phyloP scores from a whole-genome alignment of 2,329 filamentous ascomycete species.

The Fusarium continuum region DNA sequence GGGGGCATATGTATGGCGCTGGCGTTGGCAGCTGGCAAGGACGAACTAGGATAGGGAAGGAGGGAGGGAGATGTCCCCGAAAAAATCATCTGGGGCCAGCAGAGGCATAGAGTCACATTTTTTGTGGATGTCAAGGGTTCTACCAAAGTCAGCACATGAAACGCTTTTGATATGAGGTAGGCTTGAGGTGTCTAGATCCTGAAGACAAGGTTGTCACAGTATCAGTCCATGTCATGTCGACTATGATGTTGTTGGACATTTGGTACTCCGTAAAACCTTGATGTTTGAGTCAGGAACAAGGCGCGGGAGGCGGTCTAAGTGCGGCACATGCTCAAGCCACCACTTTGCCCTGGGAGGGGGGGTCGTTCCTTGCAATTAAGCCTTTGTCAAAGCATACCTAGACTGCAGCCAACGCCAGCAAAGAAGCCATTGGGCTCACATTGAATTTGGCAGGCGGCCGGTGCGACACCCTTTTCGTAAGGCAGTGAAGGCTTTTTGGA shows the following conservation, averaged over 20 bases:
- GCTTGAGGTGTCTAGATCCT: background rate
- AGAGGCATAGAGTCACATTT: conserved; percentile 17
- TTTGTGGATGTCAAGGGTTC: background rate
- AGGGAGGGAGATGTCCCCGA: conserved; percentile 5
- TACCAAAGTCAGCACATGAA: background rate
- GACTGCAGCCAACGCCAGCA: conserved; percentile 27
- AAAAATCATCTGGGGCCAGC: conserved; percentile 5
- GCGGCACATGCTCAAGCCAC: conserved; percentile 35
- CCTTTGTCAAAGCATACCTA: conserved; percentile 22
- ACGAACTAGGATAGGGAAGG: conserved; percentile 4
- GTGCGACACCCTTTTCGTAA: conserved; percentile 9
- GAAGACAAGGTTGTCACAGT: conserved; percentile 6
- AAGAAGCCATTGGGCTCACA: conserved; percentile 13
- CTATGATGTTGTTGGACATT: conserved; percentile 14
- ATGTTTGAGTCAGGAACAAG: conserved; percentile 36
- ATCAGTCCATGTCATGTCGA: background rate
- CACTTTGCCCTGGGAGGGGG: conserved; percentile 13
- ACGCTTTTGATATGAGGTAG: background rate
- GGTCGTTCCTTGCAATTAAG: conserved; percentile 27
- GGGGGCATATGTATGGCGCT: conserved; percentile 32
- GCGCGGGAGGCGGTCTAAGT: conserved; percentile 25
- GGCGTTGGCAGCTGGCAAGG: conserved; percentile 24
- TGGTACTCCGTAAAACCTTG: conserved; percentile 17
- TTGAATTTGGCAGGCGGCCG: conserved; percentile 28
- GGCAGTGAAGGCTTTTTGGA: conserved; percentile 5